These are phyloP conservation scores for Fraxinus ornus DNA, from an alignment of 305 asterid species.

Conservation along the genomic window DNA sequence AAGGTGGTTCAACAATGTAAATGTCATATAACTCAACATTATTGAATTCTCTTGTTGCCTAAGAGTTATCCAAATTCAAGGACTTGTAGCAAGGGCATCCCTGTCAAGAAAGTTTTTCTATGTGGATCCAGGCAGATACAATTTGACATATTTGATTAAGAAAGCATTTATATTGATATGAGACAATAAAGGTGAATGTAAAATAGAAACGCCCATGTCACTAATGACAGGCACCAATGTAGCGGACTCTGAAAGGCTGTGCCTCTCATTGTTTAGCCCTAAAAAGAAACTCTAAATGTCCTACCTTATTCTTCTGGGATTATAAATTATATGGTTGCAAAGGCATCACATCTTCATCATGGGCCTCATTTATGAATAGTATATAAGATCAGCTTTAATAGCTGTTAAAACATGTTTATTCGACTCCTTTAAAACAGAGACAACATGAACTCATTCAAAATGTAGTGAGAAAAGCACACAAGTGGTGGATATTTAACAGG, in stretches of 20 bases:
- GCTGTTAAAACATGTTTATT: neutral
- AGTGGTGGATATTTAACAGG: neutral
- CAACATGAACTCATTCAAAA: neutral
- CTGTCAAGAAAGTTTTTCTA: neutral
- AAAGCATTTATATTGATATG: neutral
- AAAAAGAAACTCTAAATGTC: neutral
- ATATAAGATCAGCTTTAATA: neutral
- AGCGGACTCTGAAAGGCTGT: neutral
- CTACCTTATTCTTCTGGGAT: neutral
- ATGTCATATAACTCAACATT: neutral
- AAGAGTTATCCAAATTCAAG: neutral
- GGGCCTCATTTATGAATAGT: neutral
- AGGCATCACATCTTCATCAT: neutral
- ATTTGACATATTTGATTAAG: neutral
- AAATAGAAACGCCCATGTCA: neutral
- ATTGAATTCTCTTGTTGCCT: neutral
- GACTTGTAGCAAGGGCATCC: neutral
- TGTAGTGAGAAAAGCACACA: neutral
- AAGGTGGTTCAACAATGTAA: neutral
- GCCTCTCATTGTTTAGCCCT: neutral
- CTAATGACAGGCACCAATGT: neutral
- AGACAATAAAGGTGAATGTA: neutral
- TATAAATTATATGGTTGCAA: neutral
- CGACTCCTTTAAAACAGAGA: neutral
- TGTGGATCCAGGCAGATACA: neutral